Evolutionary conservation across 106 monocot species (phyloP), one percentile per base, ranked within the genome.

Genomic region (Acorus calamus): DNA sequence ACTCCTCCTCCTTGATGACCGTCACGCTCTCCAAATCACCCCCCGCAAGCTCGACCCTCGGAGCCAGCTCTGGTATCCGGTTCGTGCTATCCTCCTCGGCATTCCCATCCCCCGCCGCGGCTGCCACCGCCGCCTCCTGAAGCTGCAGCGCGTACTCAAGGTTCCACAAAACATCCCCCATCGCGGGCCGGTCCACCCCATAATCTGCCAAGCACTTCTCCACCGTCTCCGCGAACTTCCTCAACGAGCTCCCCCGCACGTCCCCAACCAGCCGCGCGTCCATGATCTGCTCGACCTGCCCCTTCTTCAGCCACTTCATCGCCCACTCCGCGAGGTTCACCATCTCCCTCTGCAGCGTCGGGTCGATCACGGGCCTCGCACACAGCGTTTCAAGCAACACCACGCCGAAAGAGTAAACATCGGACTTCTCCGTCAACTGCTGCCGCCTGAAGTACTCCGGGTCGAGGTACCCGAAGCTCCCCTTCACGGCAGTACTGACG

Each of bases 361-460:
- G 75, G 57, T 83, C 78, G 1, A 83, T 71, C 44, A 65, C 83
- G 0, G 78, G 83, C 4, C 83, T 66, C 7, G 75, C 79, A 28
- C 83, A 83, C 0, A 83, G 55, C 44, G 72, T 71, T 53, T 83
- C 83, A 2, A 83, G 44, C 4, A 83, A 49, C 13, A 72, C 71
- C 6, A 83, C 82, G 2, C 82, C 82, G 47, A 83, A 78, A 1
- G 82, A 83, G 53, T 83, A 83, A 49, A 83, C 82, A 43, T 83
- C 81, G 0, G 81, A 81, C 14, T 81, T 81, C 65, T 76, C 63
- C 0, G 81, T 81, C 50, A 81, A 52, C 60, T 78, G 61, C 52
- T 75, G 70, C 55, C 69, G 62, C 6, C 71, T 7, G 42, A 78
- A 74, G 10, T 83, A 83, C 52, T 83, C 82, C 0, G 82, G 82